Base-by-base conservation (phyloP, 2,329 filamentous ascomycete species). In the Sarocladium brachiariae region DNA sequence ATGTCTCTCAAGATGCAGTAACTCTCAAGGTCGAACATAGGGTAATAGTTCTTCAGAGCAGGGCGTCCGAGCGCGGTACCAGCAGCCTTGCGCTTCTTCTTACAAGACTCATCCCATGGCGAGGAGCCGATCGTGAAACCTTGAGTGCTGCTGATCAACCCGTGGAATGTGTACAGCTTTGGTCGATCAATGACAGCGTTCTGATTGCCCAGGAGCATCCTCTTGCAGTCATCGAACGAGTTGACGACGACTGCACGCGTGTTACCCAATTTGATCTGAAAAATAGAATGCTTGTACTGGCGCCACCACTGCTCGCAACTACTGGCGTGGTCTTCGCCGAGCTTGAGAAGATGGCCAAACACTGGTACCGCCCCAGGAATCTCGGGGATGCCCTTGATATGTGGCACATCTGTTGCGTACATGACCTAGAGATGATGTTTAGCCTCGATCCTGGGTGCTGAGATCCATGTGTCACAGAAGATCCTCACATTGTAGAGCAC, bases 51-150 rank as follows among this genome's bases (percentile, higher is more conserved):
- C 50, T 68, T 66, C 59, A 78, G 64, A 3, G 71, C 71, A 0
- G 70, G 65, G 21, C 72, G 61, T 13, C 70, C 67, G 1, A 78
- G 59, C 0, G 74, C 73, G 1, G 69, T 70, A 1, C 72, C 72
- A 1, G 74, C 71, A 1, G 74, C 74, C 54, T 76, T 77, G 1
- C 75, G 66, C 57, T 76, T 76, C 55, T 74, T 77, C 56, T 71
- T 73, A 59, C 73, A 78, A 31, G 70, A 74, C 19, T 75, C 70
- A 49, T 77, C 74, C 75, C 75, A 78, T 1, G 75, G 75, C 2
- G 67, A 72, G 4, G 68, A 71, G n/a, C 75, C 75, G 48, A 78
- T 78, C 0, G 75, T 78, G 61, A 78, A 78, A 1, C 75, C 76
- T 55, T 78, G 73, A 0, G 73, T 75, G 11, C 63, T 68, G 56